Evolutionary conservation across 257 asterid species (phyloP), one percentile per base, ranked within the genome.

Genomic region (Henckelia pumila): DNA sequence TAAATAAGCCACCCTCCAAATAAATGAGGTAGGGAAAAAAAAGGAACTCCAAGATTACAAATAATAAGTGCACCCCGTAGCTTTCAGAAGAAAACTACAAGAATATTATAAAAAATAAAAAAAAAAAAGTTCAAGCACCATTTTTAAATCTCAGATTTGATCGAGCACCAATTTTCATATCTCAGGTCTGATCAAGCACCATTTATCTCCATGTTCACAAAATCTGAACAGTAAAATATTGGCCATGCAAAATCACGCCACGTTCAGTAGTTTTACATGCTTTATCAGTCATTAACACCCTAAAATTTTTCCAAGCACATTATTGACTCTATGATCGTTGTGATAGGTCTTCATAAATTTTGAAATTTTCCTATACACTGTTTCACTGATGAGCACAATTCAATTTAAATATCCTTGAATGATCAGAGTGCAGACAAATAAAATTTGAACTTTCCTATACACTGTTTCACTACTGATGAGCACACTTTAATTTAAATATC

Each of bases 261-360:
- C 33, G 9, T 20, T 44, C 55, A 52, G 40, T 19, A 76, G n/a
- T 21, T 21, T 24, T 35, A 59, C 79, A 64, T 65, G 69, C 23
- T 60, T 14, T 57, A 52, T 59, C 61, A 61, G 65, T 56, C 66
- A 40, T 10, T 66, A 64, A 25, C 44, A 61, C 64, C 61, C 52
- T 58, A 70, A 70, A 69, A 24, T 52, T 71, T 23, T 40, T 50
- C 49, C 62, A 64, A 62, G 37, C 9, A 56, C 24, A 69, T 59
- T 50, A 53, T 28, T 26, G 23, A 24, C n/a, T 53, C 52, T 63
- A 52, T 65, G 56, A 65, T 22, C 49, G 22, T 10, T 21, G 13
- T 26, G 5, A 61, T 7, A 29, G 25, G 10, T 59, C 21, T 22
- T 25, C 7, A 64, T 55, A 59, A 53, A 59, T 53, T 47, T 19